Conservation (phyloP, 2,329 filamentous ascomycete genomes). For the Penicillium sp. region DNA sequence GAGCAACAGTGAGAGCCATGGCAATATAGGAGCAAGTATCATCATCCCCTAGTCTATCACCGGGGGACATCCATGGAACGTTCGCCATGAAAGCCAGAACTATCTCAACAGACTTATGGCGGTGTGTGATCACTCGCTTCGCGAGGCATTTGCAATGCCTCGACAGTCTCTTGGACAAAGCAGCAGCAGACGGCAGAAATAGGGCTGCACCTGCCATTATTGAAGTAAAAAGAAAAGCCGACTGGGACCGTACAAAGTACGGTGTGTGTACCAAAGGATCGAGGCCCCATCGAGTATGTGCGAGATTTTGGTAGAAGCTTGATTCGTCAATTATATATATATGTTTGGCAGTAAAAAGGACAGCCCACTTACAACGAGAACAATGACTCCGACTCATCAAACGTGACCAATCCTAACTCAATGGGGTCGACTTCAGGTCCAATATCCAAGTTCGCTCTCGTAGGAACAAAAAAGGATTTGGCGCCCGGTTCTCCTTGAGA, state of each 20-base stretch:
- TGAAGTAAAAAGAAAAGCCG: constrained; percentile 63
- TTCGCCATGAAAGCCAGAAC: constrained; percentile 68
- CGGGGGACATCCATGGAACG: constrained; percentile 61
- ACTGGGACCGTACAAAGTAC: constrained; percentile 57
- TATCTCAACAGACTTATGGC: constrained; percentile 63
- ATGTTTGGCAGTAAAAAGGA: not conserved
- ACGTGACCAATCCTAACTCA: constrained; percentile 59
- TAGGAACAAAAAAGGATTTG: constrained; percentile 58
- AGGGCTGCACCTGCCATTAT: constrained; percentile 60
- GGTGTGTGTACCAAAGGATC: constrained; percentile 59
- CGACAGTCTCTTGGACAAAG: constrained; percentile 57
- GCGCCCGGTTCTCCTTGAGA: constrained; percentile 27
- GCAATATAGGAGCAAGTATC: constrained; percentile 64
- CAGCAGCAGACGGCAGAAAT: constrained; percentile 56
- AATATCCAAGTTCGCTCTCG: constrained; percentile 55
- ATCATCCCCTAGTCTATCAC: constrained; percentile 46
- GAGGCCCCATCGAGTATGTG: constrained; percentile 66
- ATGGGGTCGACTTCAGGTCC: constrained; percentile 60
- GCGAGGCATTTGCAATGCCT: constrained; percentile 57
- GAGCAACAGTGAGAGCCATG: constrained; percentile 59
- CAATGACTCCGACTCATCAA: constrained; percentile 55
- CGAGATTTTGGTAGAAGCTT: constrained; percentile 61
- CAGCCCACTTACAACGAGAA: constrained; percentile 53
- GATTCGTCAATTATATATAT: not conserved
- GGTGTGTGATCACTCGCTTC: constrained; percentile 52